A percentile compares a stretch with the other conserved stretches of the same genome.
These are phyloP conservation scores for Marchantia paleacea DNA, from an alignment of 225 moss, liverwort and hornwort species.

Conservation along the genomic window DNA sequence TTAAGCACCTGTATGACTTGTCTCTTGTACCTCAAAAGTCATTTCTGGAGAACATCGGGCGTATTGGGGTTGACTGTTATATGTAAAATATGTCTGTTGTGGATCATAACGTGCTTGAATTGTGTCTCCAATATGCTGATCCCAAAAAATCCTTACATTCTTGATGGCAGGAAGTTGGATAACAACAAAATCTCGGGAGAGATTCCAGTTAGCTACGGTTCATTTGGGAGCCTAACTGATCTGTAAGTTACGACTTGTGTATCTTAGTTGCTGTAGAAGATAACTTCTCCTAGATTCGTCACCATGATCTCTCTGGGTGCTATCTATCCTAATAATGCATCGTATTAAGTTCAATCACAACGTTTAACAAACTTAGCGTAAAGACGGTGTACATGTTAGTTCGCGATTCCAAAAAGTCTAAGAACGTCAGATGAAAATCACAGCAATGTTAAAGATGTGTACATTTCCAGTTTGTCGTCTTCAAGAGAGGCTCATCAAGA, in stretches of 20 bases:
- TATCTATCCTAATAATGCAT: too few relatives aligned
- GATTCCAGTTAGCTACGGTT: constrained; percentile 23
- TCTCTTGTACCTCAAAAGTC: too few relatives aligned
- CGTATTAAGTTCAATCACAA: too few relatives aligned
- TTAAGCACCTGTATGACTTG: constrained; percentile 21
- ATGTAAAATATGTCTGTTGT: too few relatives aligned
- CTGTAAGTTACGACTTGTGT: constrained; percentile 10
- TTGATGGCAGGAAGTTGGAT: constrained; percentile 19
- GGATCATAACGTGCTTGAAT: too few relatives aligned
- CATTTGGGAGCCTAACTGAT: constrained; percentile 14
- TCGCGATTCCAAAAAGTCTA: too few relatives aligned
- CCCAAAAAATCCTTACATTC: not conserved
- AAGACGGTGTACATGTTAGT: too few relatives aligned
- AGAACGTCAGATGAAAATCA: too few relatives aligned
- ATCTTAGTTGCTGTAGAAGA: not conserved
- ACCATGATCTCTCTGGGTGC: too few relatives aligned
- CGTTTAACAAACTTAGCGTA: too few relatives aligned
- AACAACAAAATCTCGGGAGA: constrained; percentile 12
- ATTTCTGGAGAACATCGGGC: too few relatives aligned
- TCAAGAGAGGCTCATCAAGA: not conserved
- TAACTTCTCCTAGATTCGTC: not conserved
- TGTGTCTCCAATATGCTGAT: not conserved
- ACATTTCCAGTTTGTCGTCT: not conserved
- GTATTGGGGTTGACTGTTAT: too few relatives aligned
- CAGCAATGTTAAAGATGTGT: not conserved